These are phyloP conservation scores for Hyaloscypha variabilis DNA, from an alignment of 495 filamentous ascomycete genomes.

Conservation along the genomic window DNA sequence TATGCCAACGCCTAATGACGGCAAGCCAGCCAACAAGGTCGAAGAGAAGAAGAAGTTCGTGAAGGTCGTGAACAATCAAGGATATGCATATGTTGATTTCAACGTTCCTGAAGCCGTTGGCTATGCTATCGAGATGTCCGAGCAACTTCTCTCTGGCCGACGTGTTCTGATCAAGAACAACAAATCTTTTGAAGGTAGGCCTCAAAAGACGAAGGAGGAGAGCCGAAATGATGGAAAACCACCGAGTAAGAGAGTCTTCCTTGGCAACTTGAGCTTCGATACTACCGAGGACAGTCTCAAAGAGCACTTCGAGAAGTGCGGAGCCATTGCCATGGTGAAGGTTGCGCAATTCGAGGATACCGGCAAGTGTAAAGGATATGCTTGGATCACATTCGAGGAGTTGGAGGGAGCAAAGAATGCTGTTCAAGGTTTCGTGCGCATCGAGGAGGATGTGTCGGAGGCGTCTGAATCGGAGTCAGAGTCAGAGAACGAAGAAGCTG, in stretches of 20 bases:
- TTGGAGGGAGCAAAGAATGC: conserved; percentile 73
- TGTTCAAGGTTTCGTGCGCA: conserved; percentile 76
- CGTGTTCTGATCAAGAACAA: conserved; percentile 89
- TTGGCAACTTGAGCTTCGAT: conserved; percentile 89
- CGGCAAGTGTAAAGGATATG: conserved; percentile 97
- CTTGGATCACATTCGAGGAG: conserved; percentile 88
- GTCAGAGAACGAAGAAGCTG: conserved; percentile 37
- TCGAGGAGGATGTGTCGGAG: conserved; percentile 55
- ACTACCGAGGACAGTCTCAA: conserved; percentile 78
- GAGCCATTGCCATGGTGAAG: conserved; percentile 75
- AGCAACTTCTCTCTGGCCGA: conserved; percentile 74
- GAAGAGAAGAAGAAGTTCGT: conserved; percentile 33
- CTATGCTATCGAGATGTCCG: conserved; percentile 75
- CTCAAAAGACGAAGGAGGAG: conserved; percentile 45
- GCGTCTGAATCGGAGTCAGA: conserved; percentile 60
- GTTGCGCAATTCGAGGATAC: conserved; percentile 95
- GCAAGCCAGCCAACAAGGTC: conserved; percentile 46
- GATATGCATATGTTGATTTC: conserved; percentile 97
- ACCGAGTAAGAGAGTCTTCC: conserved; percentile 79
- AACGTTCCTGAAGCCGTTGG: conserved; percentile 63
- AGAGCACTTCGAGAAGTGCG: conserved; percentile 81
- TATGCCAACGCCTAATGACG: conserved; percentile 61
- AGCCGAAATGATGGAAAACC: conserved; percentile 51
- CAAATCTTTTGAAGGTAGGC: conserved; percentile 80
- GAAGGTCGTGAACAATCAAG: conserved; percentile 64